Base-by-base conservation (phyloP, 2,329 filamentous ascomycete genomes). In the Colletotrichum acutatum region DNA sequence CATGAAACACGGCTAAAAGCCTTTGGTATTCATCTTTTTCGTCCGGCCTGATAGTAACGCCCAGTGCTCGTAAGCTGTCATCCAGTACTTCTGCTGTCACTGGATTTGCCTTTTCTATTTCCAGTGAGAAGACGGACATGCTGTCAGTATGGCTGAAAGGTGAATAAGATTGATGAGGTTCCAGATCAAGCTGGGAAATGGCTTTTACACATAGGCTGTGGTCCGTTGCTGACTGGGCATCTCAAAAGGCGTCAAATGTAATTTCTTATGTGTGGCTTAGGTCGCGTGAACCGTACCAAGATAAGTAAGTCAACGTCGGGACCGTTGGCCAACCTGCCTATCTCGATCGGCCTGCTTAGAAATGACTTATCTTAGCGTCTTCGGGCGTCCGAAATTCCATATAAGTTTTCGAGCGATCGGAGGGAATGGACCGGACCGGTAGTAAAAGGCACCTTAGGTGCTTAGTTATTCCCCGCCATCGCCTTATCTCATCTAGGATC, bases 51-150 rank as follows among this genome's bases (percentile, higher is more conserved):
- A 72, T 12, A 3, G 54, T 62, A n/a, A 72, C 22, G 2, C 69
- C 65, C 5, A 72, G 46, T 11, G 28, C 22, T 2, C 11, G 8
- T 1, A 61, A 28, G 49, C 3, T 56, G 8, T 72, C 57, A 19
- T 72, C 65, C 8, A 68, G 56, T 1, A 71, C 63, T 9, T 49
- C 30, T 3, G 46, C 34, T 7, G 49, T 54, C 8, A 71, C 63
- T 1, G 68, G 68, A 26, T 71, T 71, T 12, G 68, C 12, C 24
- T 56, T 61, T 5, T 30, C 68, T 8, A 71, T 57, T 4, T 71
- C 57, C 24, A 71, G 32, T 12, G 68, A 71, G 34, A 71, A 71
- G 9, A 72, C 69, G 5, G 69, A 72, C 58, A 42, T 66, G 8
- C n/a, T 49, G 59, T 22, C 14, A 26, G 12, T 16, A 42, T 7